Base-by-base conservation (phyloP, 805 yeast genomes). In the Sugiyamaella lignohabitans region DNA sequence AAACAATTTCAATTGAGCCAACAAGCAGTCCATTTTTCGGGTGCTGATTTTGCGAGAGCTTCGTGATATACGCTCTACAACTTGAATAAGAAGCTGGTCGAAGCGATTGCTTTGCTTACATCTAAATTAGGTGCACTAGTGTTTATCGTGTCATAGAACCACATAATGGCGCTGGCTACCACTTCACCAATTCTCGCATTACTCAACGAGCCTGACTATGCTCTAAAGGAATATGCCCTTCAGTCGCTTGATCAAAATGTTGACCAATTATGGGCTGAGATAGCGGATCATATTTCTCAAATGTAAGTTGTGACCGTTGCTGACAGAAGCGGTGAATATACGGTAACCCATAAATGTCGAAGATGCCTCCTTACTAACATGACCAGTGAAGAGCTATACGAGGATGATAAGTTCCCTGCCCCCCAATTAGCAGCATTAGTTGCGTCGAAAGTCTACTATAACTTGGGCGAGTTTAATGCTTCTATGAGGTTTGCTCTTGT, bases 201-300 rank as follows among this genome's bases (percentile, higher is more conserved):
- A 53, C 74, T 93, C 61, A 79, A 80, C 52, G 99, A 93, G 69
- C 73, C 80, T 5, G 97, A 93, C 63, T 68, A 76, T 42, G 67
- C 75, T 44, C 77, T 93, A 55, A 89, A 87, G 65, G 73, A 82
- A 30, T 86, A 87, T 62, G 98, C 98, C 17, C 75, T 93, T 60
- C 71, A 82, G 47, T 81, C 95, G 17, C 77, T 93, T 55, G 85
- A 88, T 62, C 75, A 70, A 22, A 76, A 84, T 43, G 96, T 87
- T 43, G 95, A 88, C 68, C 89, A 87, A 65, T 74, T 87, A 49
- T 93, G 98, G 98, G 87, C 98, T 2, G 98, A 93, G 70, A 85
- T 93, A 48, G 95, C 98, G 48, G 93, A 93, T 68, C 81, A 77
- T 60, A 78, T 93, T 51, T 72, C 86, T 23, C 88, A 85, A 46